A percentile compares a stretch with the other conserved stretches of the same genome.
Evolutionary conservation across 1,284 basidiomycete species (phyloP).

Genomic region (Bondarzewia mesenterica): DNA sequence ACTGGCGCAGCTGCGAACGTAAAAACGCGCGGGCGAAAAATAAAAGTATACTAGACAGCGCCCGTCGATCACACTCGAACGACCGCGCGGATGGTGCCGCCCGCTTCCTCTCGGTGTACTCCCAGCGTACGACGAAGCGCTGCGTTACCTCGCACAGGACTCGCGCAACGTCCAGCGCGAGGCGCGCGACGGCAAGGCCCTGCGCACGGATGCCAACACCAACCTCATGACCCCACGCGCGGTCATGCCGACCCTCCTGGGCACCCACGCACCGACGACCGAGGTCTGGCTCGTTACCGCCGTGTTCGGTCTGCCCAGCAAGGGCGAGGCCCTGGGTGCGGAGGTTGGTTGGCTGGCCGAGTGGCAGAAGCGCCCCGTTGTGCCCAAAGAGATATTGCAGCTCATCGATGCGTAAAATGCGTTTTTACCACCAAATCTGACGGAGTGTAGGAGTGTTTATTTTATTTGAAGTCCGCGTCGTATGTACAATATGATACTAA

Average conservation of each 20-base stretch:
- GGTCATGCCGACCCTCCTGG: slow-evolving; percentile 57
- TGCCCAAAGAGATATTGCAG: slow-evolving; percentile 28
- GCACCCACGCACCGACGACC: slow-evolving; percentile 30
- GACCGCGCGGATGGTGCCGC: slow-evolving; percentile 56
- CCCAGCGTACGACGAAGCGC: slow-evolving; percentile 79
- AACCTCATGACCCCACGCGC: slow-evolving; percentile 65
- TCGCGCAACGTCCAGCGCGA: slow-evolving; percentile 36
- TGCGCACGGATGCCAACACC: slow-evolving; percentile 67
- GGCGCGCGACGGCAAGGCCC: slow-evolving; percentile 38
- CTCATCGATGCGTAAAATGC: background rate
- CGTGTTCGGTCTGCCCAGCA: slow-evolving; percentile 55
- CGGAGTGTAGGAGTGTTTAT: too few relatives aligned
- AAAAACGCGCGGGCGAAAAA: too few relatives aligned
- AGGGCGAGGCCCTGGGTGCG: slow-evolving; percentile 31
- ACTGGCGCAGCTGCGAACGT: too few relatives aligned
- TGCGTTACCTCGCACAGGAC: slow-evolving; percentile 55
- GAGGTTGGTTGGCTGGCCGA: slow-evolving; percentile 39
- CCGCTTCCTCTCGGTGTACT: slow-evolving; percentile 61
- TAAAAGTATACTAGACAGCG: slow-evolving; percentile 19
- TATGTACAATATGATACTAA: too few relatives aligned
- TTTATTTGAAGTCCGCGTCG: too few relatives aligned
- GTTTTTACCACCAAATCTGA: too few relatives aligned
- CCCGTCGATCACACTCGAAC: slow-evolving; percentile 39
- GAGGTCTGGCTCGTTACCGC: slow-evolving; percentile 60
- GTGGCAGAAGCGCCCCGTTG: slow-evolving; percentile 42